Percentiles rank a stretch among this genome's conserved stretches.
phyloP scores from a whole-genome alignment of 2,329 filamentous ascomycete species.

The Corinectria fuckeliana region DNA sequence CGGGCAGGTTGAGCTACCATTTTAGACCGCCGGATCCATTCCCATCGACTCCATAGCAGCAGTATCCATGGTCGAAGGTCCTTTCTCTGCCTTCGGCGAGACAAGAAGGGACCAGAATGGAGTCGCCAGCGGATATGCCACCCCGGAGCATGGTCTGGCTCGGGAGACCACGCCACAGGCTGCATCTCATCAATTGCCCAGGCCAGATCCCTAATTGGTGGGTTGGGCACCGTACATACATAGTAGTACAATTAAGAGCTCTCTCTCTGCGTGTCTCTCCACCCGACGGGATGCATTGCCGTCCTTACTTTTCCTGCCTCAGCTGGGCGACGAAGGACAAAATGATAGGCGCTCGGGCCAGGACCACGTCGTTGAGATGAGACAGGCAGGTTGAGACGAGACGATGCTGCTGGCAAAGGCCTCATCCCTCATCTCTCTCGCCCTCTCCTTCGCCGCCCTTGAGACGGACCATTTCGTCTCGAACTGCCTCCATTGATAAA shows the following conservation, averaged over 20 bases:
- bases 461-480: slow-evolving; percentile 14
- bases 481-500: slow-evolving; percentile 23
- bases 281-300: slow-evolving; percentile 12
- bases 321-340: background rate
- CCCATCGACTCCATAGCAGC: slow-evolving; percentile 9
- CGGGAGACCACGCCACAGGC: background rate
- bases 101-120: slow-evolving; percentile 37
- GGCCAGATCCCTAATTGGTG: background rate
- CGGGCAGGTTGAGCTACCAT: slow-evolving; percentile 39
- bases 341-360: background rate
- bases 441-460: slow-evolving; percentile 17
- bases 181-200: slow-evolving; percentile 4
- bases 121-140: slow-evolving; percentile 37
- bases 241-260: background rate
- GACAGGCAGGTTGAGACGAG: slow-evolving; percentile 9
- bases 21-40: slow-evolving; percentile 22
- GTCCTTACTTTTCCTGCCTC: background rate
- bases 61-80: slow-evolving; percentile 24
- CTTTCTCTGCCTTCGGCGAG: slow-evolving; percentile 23
- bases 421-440: slow-evolving; percentile 5
- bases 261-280: slow-evolving; percentile 1
- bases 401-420: background rate
- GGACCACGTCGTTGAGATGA: slow-evolving; percentile 3
- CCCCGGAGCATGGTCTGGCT: slow-evolving; percentile 28
- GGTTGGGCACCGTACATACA: background rate